These are phyloP conservation scores for Periconia digitata DNA, from an alignment of 2,329 filamentous ascomycete species.

Conservation along the genomic window DNA sequence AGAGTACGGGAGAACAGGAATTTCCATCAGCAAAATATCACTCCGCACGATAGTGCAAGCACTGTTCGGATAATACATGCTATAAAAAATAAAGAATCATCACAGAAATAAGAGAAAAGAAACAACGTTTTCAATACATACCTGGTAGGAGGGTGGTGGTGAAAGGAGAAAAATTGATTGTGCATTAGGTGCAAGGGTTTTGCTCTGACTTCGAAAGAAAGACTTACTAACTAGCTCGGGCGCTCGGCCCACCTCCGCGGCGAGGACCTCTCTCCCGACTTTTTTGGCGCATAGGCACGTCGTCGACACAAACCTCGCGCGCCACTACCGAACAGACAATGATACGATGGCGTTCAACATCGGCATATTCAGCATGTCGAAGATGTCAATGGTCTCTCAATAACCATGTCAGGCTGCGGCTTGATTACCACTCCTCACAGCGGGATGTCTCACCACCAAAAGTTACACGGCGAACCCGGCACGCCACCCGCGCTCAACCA, in stretches of 20 bases:
- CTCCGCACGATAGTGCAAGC: slow-evolving; percentile 36
- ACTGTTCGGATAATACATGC: slow-evolving; percentile 54
- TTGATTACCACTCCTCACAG: not conserved
- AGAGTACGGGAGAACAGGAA: not conserved
- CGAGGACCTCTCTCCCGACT: too few relatives aligned
- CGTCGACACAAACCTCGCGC: not conserved
- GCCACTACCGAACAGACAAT: slow-evolving; percentile 12
- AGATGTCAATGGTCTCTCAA: slow-evolving; percentile 28
- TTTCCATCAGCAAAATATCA: slow-evolving; percentile 33
- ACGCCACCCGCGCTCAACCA: slow-evolving; percentile 15
- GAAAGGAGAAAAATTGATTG: slow-evolving; percentile 1
- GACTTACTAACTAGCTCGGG: too few relatives aligned
- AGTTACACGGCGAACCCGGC: slow-evolving; percentile 23
- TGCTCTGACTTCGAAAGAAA: too few relatives aligned
- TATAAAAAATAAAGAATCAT: slow-evolving; percentile 44
- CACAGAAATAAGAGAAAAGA: slow-evolving; percentile 29
- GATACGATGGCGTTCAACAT: slow-evolving; percentile 17
- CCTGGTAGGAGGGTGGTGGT: not conserved
- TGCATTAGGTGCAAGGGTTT: not conserved
- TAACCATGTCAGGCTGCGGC: not conserved
- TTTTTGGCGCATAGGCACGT: too few relatives aligned
- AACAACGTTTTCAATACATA: slow-evolving; percentile 3
- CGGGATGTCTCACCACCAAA: slow-evolving; percentile 8
- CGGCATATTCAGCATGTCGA: slow-evolving; percentile 22
- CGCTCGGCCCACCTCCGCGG: too few relatives aligned